Evolutionary conservation across 148 eudicot species (phyloP).

Genomic region (Pharnaceum exiguum): DNA sequence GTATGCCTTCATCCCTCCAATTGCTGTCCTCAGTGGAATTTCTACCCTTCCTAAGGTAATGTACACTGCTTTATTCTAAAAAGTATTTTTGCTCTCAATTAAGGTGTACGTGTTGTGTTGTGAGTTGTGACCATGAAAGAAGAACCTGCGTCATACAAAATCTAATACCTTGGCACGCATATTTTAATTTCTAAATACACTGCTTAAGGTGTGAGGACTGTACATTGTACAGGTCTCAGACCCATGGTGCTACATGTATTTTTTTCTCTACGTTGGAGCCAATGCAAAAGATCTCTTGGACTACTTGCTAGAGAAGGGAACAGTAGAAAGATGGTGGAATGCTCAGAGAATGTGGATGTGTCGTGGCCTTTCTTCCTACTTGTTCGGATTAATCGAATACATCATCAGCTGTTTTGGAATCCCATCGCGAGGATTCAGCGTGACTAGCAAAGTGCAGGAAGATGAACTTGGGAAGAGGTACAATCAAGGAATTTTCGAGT

Average conservation of each 20-base stretch:
- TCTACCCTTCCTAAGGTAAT: constrained; percentile 53
- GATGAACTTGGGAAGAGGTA: constrained; percentile 41
- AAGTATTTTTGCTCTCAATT: too few relatives aligned
- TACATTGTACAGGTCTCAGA: constrained; percentile 29
- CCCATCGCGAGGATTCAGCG: constrained; percentile 28
- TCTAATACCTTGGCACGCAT: too few relatives aligned
- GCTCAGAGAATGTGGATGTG: constrained; percentile 65
- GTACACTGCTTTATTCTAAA: not conserved
- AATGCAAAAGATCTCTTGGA: constrained; percentile 44
- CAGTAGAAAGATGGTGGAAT: constrained; percentile 51
- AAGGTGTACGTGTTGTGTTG: too few relatives aligned
- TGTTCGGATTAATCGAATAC: constrained; percentile 35
- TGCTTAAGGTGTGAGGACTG: not conserved
- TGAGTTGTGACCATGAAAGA: too few relatives aligned
- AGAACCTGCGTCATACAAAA: too few relatives aligned
- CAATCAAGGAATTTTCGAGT: constrained; percentile 50
- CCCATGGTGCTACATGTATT: constrained; percentile 30
- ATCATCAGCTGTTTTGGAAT: constrained; percentile 31
- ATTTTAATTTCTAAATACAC: too few relatives aligned
- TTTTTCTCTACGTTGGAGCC: constrained; percentile 42
- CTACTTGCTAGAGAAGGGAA: constrained; percentile 28
- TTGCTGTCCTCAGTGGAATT: constrained; percentile 49
- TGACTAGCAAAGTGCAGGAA: constrained; percentile 51
- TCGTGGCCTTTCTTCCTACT: constrained; percentile 30
- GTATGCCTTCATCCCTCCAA: constrained; percentile 58